These are phyloP conservation scores for Melanopsichium pennsylvanicum DNA, from an alignment of 1,284 basidiomycete genomes.

Conservation along the genomic window DNA sequence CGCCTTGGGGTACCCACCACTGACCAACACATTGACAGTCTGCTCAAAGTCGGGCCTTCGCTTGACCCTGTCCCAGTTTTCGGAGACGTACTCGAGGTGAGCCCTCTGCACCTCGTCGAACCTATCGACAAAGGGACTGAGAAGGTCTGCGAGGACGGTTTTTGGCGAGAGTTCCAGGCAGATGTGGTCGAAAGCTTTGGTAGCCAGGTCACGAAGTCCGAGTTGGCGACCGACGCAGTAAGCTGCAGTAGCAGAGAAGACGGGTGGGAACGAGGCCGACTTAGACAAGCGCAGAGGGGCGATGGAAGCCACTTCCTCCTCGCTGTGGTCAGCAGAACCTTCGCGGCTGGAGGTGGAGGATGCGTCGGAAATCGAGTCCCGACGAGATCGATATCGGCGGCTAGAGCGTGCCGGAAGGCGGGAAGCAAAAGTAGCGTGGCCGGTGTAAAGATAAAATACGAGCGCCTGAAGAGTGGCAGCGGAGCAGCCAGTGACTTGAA, in stretches of 20 bases:
- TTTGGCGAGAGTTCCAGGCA: slow-evolving; percentile 38
- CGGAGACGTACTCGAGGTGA: slow-evolving; percentile 48
- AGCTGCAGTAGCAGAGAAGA: slow-evolving; percentile 47
- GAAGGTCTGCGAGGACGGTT: slow-evolving; percentile 47
- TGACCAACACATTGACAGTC: slow-evolving; percentile 42
- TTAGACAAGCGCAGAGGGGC: slow-evolving; percentile 14
- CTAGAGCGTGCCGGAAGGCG: slow-evolving; percentile 13
- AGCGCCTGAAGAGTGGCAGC: slow-evolving; percentile 52
- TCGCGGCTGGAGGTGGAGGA: slow-evolving; percentile 19
- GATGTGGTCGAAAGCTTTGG: slow-evolving; percentile 51
- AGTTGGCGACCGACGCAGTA: slow-evolving; percentile 55
- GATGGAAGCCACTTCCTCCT: slow-evolving; percentile 3
- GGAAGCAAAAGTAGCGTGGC: slow-evolving; percentile 44
- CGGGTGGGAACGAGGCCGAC: slow-evolving; percentile 37
- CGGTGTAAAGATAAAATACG: slow-evolving; percentile 56
- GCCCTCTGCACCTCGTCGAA: slow-evolving; percentile 53
- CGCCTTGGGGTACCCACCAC: slow-evolving; percentile 45
- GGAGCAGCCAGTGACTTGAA: slow-evolving; percentile 40
- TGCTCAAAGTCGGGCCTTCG: slow-evolving; percentile 49
- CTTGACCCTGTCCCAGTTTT: slow-evolving; percentile 54
- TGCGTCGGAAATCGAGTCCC: slow-evolving; percentile 9
- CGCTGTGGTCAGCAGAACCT: slow-evolving; percentile 15
- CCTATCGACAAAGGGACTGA: slow-evolving; percentile 54
- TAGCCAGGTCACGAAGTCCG: slow-evolving; percentile 39
- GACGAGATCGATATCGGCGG: slow-evolving; percentile 18